Evolutionary conservation across 495 filamentous ascomycete genomes (phyloP), one percentile per base, ranked within the genome.

Genomic region (Tuber magnatum): DNA sequence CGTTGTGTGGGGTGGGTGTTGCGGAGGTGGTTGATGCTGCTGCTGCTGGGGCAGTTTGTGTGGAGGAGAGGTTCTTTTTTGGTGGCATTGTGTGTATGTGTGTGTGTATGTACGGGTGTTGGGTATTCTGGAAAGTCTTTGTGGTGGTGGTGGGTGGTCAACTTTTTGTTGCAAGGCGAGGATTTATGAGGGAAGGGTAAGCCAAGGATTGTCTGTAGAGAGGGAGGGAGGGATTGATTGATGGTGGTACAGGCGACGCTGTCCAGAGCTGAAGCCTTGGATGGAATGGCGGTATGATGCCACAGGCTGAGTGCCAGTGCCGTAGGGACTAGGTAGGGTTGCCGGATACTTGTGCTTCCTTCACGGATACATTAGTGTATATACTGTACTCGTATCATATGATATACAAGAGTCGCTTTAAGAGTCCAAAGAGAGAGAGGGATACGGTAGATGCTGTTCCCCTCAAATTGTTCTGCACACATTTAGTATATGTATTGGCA

Each of bases 161-260:
- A n/a, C 28, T 20, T 35, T 32, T 35, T 9, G 39, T 35, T 65
- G 56, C 16, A 65, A 18, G 56, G 56, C 1, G 56, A 51, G 14
- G 14, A 7, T 65, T 18, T 61, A 16, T 10, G 51, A n/a, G n/a
- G 32, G n/a, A n/a, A n/a, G n/a, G n/a, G n/a, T 10, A 12, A 8
- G 48, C 2, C 2, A 16, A 28, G 51, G 24, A 28, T 56, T 72
- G 48, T 2, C n/a, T 78, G 41, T 32, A 0, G 48, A 24, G 48
- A 51, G 48, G 10, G 48, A 51, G 24, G 22, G n/a, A n/a, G n/a
- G 14, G 14, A 7, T 65, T 18, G n/a, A 14, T 61, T 51, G 74
- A 32, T 39, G 61, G 56, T 71, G 71, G 78, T 80, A 80, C 78
- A 80, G 74, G 77, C 78, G 68, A 80, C 77, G 78, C 76, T 80